phyloP scores from a whole-genome alignment of 2,329 filamentous ascomycete genomes.

The Periglandula ipomoeae region DNA sequence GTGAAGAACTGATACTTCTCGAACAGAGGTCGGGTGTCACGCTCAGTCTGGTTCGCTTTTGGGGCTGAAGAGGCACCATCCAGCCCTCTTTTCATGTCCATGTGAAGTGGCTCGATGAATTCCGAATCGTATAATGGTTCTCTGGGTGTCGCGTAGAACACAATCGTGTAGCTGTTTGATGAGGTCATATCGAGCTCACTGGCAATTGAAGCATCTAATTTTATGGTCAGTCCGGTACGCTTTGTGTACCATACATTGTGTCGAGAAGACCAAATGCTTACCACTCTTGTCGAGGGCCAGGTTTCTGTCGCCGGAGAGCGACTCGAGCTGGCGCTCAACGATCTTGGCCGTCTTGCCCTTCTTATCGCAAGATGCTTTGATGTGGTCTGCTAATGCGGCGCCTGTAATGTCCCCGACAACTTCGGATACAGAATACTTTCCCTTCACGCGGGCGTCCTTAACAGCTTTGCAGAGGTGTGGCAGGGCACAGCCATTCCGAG shows the following conservation, averaged over 20 bases:
- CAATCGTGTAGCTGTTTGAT: constrained; percentile 56
- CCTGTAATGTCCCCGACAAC: constrained; percentile 42
- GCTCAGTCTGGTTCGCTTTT: constrained; percentile 29
- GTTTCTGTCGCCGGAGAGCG: constrained; percentile 34
- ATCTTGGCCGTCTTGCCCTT: constrained; percentile 28
- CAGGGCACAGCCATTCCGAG: constrained; percentile 39
- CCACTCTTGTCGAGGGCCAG: constrained; percentile 38
- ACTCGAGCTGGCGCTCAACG: constrained; percentile 30
- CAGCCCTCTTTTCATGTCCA: constrained; percentile 61
- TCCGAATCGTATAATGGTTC: constrained; percentile 54
- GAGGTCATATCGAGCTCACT: constrained; percentile 31
- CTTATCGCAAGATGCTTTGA: constrained; percentile 36
- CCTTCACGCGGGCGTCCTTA: constrained; percentile 23
- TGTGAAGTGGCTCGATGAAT: constrained; percentile 54
- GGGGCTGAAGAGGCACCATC: constrained; percentile 20
- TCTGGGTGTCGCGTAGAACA: constrained; percentile 60
- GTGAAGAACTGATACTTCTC: constrained; percentile 93
- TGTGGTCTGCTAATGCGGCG: constrained; percentile 31
- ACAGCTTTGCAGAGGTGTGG: constrained; percentile 40
- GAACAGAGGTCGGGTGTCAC: constrained; percentile 54
- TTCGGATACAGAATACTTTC: constrained; percentile 43
- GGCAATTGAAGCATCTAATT: constrained; percentile 42
- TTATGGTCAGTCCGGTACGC: not conserved
- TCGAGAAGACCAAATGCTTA: constrained; percentile 18
- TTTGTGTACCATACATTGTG: not conserved